A percentile compares a stretch with the other conserved stretches of the same genome.
Conservation (phyloP, 768 basidiomycete species). For the Exidia glandulosa region DNA sequence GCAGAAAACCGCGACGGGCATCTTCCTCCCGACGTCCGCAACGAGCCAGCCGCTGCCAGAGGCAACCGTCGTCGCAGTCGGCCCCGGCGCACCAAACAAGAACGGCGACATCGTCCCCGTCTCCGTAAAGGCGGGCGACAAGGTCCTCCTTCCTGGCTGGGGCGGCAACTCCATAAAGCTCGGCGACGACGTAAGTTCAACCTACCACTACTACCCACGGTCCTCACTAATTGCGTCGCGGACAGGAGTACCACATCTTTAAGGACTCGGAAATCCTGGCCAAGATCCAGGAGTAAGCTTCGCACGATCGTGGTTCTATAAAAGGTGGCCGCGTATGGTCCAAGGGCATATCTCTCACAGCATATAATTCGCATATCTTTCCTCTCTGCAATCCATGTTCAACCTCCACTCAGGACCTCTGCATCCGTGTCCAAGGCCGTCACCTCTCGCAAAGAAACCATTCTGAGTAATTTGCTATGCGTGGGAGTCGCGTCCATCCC, state of each 20-base stretch:
- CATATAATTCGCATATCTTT: too few species aligned
- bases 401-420: too few species aligned
- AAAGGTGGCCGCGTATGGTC: too few species aligned
- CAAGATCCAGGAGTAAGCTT: slow-evolving; percentile 80
- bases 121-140: slow-evolving; percentile 77
- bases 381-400: too few species aligned
- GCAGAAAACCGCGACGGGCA: slow-evolving; percentile 95
- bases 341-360: too few species aligned
- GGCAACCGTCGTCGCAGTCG: slow-evolving; percentile 91
- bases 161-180: slow-evolving; percentile 94
- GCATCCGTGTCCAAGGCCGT: too few species aligned
- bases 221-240: background rate
- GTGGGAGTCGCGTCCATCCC: too few species aligned
- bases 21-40: slow-evolving; percentile 89
- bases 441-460: too few species aligned
- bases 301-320: background rate
- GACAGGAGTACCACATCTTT: slow-evolving; percentile 89
- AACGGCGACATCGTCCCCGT: slow-evolving; percentile 67
- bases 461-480: too few species aligned
- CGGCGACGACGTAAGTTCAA: slow-evolving; percentile 75
- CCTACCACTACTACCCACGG: background rate
- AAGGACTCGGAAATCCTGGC: slow-evolving; percentile 92
- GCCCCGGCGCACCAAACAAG: slow-evolving; percentile 88
- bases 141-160: slow-evolving; percentile 91
- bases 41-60: slow-evolving; percentile 84